Conservation (phyloP, 2,329 filamentous ascomycete genomes). For the Grosmannia penicillata region DNA sequence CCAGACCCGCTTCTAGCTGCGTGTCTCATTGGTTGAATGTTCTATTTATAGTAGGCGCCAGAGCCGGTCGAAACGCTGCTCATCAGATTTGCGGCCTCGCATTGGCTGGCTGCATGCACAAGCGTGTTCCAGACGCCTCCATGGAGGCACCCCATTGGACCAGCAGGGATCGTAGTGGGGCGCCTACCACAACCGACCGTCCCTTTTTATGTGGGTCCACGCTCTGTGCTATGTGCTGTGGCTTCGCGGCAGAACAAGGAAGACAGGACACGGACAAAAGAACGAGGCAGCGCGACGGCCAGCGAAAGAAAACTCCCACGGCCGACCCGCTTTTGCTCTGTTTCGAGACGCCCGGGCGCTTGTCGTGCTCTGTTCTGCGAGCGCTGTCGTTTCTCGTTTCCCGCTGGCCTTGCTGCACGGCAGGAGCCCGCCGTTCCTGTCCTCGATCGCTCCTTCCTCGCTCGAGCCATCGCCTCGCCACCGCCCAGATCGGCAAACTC, state of each 20-base stretch:
- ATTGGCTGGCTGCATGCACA: conserved; percentile 4
- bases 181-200: background rate
- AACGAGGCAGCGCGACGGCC: background rate
- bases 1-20: conserved; percentile 1
- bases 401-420: background rate
- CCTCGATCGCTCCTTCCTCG: background rate
- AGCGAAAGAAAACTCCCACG: background rate
- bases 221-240: no score
- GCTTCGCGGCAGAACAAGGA: background rate
- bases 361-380: background rate
- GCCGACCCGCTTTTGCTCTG: conserved; percentile 4
- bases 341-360: background rate
- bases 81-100: conserved; percentile 1
- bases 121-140: background rate
- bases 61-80: conserved; percentile 10
- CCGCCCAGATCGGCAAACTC: no score
- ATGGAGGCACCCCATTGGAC: background rate
- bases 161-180: background rate
- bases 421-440: background rate
- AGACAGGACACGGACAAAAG: background rate
- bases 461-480: background rate
- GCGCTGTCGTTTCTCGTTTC: background rate
- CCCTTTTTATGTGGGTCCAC: no score
- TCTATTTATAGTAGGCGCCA: conserved; percentile 13
- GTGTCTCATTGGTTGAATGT: conserved; percentile 6